A percentile compares a stretch with the other conserved stretches of the same genome.
Evolutionary conservation across 1,139 yeast species (phyloP).

Genomic region (Zygoascus meyerae): DNA sequence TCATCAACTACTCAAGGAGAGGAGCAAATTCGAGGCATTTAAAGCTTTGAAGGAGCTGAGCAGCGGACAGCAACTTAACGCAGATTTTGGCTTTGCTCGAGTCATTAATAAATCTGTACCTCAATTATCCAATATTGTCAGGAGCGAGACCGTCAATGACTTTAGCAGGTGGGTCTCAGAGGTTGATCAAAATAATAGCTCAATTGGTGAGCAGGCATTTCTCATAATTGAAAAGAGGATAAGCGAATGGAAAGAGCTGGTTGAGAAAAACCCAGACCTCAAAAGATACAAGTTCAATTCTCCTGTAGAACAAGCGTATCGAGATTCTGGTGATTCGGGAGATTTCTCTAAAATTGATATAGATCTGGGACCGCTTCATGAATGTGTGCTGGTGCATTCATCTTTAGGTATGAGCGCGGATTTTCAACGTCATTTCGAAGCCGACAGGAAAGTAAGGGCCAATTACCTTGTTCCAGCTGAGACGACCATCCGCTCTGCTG

Average conservation of each 20-base stretch:
- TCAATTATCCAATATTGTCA: slow-evolving; percentile 63
- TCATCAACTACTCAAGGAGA: slow-evolving; percentile 68
- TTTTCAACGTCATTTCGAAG: slow-evolving; percentile 57
- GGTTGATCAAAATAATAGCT: slow-evolving; percentile 53
- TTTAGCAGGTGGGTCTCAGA: slow-evolving; percentile 65
- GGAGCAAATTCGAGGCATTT: slow-evolving; percentile 80
- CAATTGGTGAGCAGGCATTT: slow-evolving; percentile 57
- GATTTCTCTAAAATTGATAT: slow-evolving; percentile 41
- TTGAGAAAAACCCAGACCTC: slow-evolving; percentile 40
- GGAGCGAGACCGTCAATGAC: slow-evolving; percentile 71
- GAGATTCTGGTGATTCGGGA: slow-evolving; percentile 42
- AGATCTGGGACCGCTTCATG: slow-evolving; percentile 66
- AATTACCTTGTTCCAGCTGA: slow-evolving; percentile 59
- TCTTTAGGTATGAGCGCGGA: slow-evolving; percentile 61
- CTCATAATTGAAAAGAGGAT: slow-evolving; percentile 52
- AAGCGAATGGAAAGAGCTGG: slow-evolving; percentile 49
- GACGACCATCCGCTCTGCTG: slow-evolving; percentile 10
- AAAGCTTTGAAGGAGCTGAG: slow-evolving; percentile 73
- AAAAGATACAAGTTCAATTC: slow-evolving; percentile 69
- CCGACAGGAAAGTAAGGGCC: slow-evolving; percentile 69
- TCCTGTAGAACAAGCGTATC: slow-evolving; percentile 70
- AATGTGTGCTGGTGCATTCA: slow-evolving; percentile 75
- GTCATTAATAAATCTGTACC: slow-evolving; percentile 63
- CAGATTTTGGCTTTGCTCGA: slow-evolving; percentile 69
- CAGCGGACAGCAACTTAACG: slow-evolving; percentile 61